A percentile compares a stretch with the other conserved stretches of the same genome.
Conservation (phyloP, 139 green algal genomes). For the Micractinium sp. region DNA sequence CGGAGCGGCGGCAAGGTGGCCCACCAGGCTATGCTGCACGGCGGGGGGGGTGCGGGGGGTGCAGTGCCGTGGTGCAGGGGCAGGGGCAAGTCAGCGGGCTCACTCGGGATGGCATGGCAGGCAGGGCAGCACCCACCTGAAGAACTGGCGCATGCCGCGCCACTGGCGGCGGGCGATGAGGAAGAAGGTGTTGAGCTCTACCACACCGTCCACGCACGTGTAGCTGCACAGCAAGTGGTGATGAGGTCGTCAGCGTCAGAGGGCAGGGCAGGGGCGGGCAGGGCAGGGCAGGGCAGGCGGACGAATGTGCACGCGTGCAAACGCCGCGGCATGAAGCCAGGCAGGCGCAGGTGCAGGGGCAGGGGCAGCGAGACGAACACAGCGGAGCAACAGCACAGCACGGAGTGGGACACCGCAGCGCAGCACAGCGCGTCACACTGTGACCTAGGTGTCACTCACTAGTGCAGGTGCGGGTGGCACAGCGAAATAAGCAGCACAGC, state of each 20-base stretch:
- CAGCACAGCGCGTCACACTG: no score
- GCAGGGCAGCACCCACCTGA: slow-evolving; percentile 7
- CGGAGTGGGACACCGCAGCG: background rate
- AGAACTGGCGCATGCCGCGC: background rate
- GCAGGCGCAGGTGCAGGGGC: background rate
- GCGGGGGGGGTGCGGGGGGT: no score
- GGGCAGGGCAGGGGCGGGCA: no score
- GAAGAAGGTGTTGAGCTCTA: slow-evolving; percentile 70
- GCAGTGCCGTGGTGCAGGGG: no score
- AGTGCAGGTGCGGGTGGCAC: background rate
- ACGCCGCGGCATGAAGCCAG: background rate
- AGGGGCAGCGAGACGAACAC: no score
- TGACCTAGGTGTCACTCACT: no score
- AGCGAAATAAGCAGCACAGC: background rate
- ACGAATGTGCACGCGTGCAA: no score
- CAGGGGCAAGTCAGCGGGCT: no score
- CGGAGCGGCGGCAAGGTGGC: background rate
- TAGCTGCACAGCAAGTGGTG: slow-evolving; percentile 2
- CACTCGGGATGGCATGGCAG: background rate
- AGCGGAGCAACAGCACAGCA: background rate
- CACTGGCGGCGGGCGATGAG: slow-evolving; percentile 59
- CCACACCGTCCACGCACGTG: slow-evolving; percentile 55
- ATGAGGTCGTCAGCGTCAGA: background rate
- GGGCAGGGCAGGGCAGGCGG: no score
- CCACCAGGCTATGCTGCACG: background rate